Base-by-base conservation (phyloP, 140 eudicot genomes). In the Oenanthe javanica region DNA sequence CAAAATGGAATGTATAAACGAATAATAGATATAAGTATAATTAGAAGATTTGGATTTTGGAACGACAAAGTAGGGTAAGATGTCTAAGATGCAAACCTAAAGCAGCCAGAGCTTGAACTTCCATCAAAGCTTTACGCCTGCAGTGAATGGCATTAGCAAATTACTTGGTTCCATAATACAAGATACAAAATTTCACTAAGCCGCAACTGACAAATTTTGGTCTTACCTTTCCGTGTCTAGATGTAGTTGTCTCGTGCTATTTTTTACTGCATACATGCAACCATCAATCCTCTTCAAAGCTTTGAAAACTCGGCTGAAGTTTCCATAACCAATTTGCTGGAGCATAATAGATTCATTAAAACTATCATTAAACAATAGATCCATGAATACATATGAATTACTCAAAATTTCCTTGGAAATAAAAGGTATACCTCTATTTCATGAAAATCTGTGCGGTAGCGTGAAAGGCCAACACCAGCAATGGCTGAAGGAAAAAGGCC, bases 111-210 rank as follows among this genome's bases (percentile, higher is more conserved):
- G 98, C 94, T 86, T 94, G 98, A 85, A 94, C 98, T 83, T 94
- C 98, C 98, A 94, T 94, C 85, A 94, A 84, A 82, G 98, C 98
- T 86, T 94, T 94, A 77, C 89, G 90, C 91, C 98, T 94, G 87
- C 48, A 81, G 49, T 46, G 9, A 78, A 31, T 31, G 36, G 36
- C 36, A 31, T 31, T 76, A 11, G 73, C 80, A 64, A 31, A 31
- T 55, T 63, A 63, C 16, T 23, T 63, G n/a, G 31, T 21, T 81
- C 52, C 45, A 63, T 11, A 75, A 43, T 55, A 54, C 57, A 72
- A 48, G 77, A 25, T 49, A 69, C 16, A 45, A 31, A 61, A 18
- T 57, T 69, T 9, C 79, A 47, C 25, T 0, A 49, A 75, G 4
- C 43, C 78, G 25, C 49, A 12, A 21, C 9, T 12, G 15, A 19